Percentiles rank a stretch among this genome's conserved stretches.
These are phyloP conservation scores for Silybum marianum DNA, from an alignment of 129 eudicot genomes.

Conservation along the genomic window DNA sequence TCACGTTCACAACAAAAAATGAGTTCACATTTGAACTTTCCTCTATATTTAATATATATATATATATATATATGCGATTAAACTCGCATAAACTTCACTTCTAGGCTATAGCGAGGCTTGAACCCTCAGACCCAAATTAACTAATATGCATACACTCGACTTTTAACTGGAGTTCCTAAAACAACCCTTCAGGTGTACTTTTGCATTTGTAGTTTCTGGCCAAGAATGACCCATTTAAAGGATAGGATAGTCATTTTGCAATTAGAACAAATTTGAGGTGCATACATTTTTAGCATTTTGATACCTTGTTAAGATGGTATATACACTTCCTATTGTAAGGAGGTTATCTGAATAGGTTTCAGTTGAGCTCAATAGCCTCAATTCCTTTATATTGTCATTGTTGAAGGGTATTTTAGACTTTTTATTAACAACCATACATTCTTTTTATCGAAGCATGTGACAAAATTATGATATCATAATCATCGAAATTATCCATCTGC, in stretches of 20 bases:
- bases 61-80: too few species aligned
- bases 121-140: not conserved
- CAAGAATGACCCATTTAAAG: not conserved
- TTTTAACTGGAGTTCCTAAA: not conserved
- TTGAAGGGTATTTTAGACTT: not conserved
- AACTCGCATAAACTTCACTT: not conserved
- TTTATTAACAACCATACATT: not conserved
- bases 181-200: not conserved
- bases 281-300: not conserved
- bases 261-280: not conserved
- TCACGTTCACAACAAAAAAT: too few species aligned
- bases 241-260: not conserved
- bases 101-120: not conserved
- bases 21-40: too few species aligned
- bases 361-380: not conserved
- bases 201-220: not conserved
- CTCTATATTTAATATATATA: too few species aligned
- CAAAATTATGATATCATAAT: not conserved
- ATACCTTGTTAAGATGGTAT: not conserved
- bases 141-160: not conserved
- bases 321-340: not conserved
- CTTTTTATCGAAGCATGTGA: not conserved
- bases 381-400: not conserved
- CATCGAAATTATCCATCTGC: constrained; percentile 33
- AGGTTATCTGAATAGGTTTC: not conserved